Conservation (phyloP, 345 rosid genomes). For the Adansonia digitata region DNA sequence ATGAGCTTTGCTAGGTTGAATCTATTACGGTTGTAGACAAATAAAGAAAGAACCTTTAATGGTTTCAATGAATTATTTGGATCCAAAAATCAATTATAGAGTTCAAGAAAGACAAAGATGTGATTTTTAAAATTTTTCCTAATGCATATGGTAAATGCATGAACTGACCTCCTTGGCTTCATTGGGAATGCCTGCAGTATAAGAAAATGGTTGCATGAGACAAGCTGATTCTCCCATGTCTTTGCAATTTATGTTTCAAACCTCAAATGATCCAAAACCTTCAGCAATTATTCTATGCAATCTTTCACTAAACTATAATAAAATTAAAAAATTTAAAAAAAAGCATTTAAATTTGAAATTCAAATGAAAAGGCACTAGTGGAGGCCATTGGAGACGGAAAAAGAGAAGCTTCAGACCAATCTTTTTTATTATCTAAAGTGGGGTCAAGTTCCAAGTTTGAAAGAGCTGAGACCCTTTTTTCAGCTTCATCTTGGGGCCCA, state of each 20-base stretch:
- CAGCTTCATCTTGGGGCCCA: slow-evolving; percentile 14
- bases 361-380: slow-evolving; percentile 19
- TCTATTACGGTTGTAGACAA: too few relatives aligned
- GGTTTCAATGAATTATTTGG: neutral
- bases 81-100: neutral
- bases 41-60: neutral
- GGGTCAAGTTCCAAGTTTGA: slow-evolving; percentile 15
- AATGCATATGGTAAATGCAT: neutral
- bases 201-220: slow-evolving; percentile 85
- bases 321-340: neutral
- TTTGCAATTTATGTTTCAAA: slow-evolving; percentile 11
- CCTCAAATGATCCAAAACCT: slow-evolving; percentile 15
- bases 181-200: slow-evolving; percentile 47
- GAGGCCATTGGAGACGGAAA: slow-evolving; percentile 8
- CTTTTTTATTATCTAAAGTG: slow-evolving; percentile 11
- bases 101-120: slow-evolving; percentile 10
- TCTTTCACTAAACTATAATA: neutral
- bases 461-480: slow-evolving; percentile 15
- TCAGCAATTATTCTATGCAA: slow-evolving; percentile 5
- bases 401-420: neutral
- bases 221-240: slow-evolving; percentile 80
- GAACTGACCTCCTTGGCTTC: slow-evolving; percentile 58
- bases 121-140: neutral
- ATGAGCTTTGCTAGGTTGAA: neutral
- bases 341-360: slow-evolving; percentile 34